A percentile compares a stretch with the other conserved stretches of the same genome.
Conservation (phyloP, 805 yeast genomes). For the Lipomyces sp. region DNA sequence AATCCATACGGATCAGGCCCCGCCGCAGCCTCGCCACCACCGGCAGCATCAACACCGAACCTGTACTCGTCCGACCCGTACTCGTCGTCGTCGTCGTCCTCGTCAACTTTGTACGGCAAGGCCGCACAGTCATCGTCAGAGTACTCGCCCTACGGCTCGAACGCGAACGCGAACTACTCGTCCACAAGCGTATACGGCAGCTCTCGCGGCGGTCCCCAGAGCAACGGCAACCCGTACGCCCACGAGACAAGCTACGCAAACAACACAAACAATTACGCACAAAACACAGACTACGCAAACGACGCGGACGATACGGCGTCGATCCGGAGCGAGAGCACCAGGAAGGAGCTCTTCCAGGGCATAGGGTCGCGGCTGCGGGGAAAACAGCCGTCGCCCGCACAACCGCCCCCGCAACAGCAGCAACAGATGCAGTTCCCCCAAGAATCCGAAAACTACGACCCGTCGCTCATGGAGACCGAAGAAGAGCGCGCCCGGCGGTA, state of each 20-base stretch:
- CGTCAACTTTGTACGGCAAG: neutral
- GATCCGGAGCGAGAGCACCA: constrained; percentile 8
- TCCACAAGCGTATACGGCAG: neutral
- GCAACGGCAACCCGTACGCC: neutral
- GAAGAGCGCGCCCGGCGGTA: constrained; percentile 18
- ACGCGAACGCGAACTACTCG: neutral
- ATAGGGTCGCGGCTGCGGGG: constrained; percentile 4
- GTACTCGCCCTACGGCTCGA: neutral
- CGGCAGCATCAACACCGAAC: too few species aligned
- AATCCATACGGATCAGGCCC: neutral
- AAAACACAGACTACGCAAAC: neutral
- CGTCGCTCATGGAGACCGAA: constrained; percentile 30
- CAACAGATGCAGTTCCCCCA: neutral
- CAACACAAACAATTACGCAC: neutral
- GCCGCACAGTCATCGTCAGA: neutral
- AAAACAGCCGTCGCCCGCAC: neutral
- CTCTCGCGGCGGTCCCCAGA: neutral
- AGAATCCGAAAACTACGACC: constrained; percentile 17
- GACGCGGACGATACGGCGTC: neutral
- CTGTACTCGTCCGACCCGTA: neutral
- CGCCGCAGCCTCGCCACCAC: too few species aligned
- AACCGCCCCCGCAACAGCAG: neutral
- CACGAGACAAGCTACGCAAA: too few species aligned
- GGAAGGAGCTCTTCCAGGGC: constrained; percentile 22
- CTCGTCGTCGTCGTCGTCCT: neutral